Conservation (phyloP, 192 early-diverging fungal species). For the Chytriomyces confervae region DNA sequence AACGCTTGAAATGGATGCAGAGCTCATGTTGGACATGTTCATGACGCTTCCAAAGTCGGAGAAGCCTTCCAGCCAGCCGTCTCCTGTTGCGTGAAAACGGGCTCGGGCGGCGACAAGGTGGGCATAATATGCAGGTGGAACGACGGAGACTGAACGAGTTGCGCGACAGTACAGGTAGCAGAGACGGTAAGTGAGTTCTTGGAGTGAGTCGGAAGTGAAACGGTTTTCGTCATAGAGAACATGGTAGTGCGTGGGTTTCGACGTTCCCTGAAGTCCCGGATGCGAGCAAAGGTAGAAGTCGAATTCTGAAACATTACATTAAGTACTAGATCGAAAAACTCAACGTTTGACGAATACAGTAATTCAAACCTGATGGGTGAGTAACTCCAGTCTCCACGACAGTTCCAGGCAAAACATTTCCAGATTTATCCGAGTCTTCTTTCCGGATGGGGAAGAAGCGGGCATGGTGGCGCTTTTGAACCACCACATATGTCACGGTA, state of each 20-base stretch:
- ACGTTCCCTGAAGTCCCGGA: conserved; percentile 90
- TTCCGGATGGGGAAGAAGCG: conserved; percentile 69
- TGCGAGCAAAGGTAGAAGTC: conserved; percentile 89
- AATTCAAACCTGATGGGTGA: conserved; percentile 50
- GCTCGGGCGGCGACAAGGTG: conserved; percentile 85
- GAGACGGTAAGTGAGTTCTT: conserved; percentile 85
- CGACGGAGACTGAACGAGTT: conserved; percentile 85
- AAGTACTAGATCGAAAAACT: not conserved
- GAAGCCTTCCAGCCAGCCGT: conserved; percentile 44
- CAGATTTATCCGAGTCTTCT: conserved; percentile 59
- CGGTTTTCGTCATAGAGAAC: conserved; percentile 89
- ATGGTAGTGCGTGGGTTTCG: conserved; percentile 89
- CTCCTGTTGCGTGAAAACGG: conserved; percentile 77
- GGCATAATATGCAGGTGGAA: conserved; percentile 92
- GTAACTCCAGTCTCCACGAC: conserved; percentile 64
- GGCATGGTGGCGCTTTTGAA: conserved; percentile 91
- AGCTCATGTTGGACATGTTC: conserved; percentile 14
- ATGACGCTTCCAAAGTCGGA: conserved; percentile 33
- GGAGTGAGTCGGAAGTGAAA: conserved; percentile 78
- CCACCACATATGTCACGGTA: conserved; percentile 79
- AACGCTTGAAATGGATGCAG: conserved; percentile 17
- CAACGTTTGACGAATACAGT: conserved; percentile 27
- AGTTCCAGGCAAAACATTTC: conserved; percentile 66
- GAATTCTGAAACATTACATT: conserved; percentile 39
- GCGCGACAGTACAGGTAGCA: conserved; percentile 90